phyloP scores from a whole-genome alignment of 495 filamentous ascomycete species.

The Xylaria acuta region DNA sequence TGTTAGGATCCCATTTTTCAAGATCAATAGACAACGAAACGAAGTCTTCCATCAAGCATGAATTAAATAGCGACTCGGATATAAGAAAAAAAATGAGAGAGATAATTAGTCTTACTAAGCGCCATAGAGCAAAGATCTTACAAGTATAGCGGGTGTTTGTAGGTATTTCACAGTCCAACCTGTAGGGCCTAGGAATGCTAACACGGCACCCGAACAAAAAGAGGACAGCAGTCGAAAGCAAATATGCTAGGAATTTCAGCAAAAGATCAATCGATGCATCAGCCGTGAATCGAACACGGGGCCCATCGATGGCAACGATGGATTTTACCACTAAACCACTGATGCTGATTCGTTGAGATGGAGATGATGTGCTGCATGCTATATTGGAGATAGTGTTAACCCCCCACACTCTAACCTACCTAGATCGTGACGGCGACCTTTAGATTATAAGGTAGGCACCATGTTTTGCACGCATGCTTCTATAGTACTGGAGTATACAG shows the following conservation, averaged over 20 bases:
- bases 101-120: not conserved
- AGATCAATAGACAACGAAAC: too few species aligned
- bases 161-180: not conserved
- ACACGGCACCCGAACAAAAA: not conserved
- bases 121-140: too few species aligned
- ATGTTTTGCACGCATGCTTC: not conserved
- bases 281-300: conserved; percentile 60
- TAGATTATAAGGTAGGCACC: not conserved
- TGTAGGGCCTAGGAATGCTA: not conserved
- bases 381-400: not conserved
- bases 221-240: not conserved
- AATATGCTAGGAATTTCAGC: not conserved
- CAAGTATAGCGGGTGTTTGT: too few species aligned
- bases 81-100: not conserved
- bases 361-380: not conserved
- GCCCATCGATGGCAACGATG: conserved; percentile 62
- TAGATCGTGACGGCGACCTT: not conserved
- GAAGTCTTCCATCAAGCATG: too few species aligned
- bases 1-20: too few species aligned
- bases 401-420: not conserved
- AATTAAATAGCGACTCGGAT: too few species aligned
- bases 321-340: conserved; percentile 62
- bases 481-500: not conserved
- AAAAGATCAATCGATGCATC: conserved; percentile 37
- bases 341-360: conserved; percentile 30